Conservation (phyloP, 352 stramenopile species). For the Pythium rishiriense region DNA sequence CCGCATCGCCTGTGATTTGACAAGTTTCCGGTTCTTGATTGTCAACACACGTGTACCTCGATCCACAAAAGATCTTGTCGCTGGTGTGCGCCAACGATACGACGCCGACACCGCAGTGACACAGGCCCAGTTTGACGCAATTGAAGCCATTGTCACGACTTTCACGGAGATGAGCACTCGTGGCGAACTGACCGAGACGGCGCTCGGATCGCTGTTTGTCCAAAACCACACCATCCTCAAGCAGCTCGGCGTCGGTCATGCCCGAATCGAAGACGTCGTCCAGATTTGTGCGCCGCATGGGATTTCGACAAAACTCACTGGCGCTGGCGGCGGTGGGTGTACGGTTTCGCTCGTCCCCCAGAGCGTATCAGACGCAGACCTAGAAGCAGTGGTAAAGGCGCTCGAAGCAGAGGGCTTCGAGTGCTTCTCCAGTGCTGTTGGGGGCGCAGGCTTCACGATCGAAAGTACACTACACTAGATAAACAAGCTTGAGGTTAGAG, state of each 20-base stretch:
- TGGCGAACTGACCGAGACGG: constrained; percentile 40
- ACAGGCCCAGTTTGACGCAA: constrained; percentile 69
- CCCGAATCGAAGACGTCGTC: constrained; percentile 79
- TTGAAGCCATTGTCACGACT: constrained; percentile 68
- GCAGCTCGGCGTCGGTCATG: constrained; percentile 81
- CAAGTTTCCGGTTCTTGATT: constrained; percentile 83
- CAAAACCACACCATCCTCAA: constrained; percentile 82
- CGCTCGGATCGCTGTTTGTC: constrained; percentile 51
- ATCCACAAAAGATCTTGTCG: constrained; percentile 86
- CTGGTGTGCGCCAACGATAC: constrained; percentile 64
- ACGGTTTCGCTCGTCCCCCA: constrained; percentile 79
- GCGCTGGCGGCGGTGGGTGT: constrained; percentile 86
- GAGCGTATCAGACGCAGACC: constrained; percentile 36
- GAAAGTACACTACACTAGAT: constrained; percentile 1
- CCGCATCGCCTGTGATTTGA: constrained; percentile 49
- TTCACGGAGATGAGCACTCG: constrained; percentile 53
- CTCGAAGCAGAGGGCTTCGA: constrained; percentile 35
- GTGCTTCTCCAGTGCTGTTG: constrained; percentile 29
- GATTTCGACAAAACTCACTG: constrained; percentile 89
- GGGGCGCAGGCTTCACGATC: constrained; percentile 22
- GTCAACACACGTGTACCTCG: constrained; percentile 91
- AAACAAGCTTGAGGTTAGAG: neutral
- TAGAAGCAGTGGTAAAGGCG: constrained; percentile 46
- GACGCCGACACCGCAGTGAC: constrained; percentile 46
- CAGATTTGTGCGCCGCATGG: constrained; percentile 49